Conservation (phyloP, 73 alveolate species). For the Symbiodinium natans region DNA sequence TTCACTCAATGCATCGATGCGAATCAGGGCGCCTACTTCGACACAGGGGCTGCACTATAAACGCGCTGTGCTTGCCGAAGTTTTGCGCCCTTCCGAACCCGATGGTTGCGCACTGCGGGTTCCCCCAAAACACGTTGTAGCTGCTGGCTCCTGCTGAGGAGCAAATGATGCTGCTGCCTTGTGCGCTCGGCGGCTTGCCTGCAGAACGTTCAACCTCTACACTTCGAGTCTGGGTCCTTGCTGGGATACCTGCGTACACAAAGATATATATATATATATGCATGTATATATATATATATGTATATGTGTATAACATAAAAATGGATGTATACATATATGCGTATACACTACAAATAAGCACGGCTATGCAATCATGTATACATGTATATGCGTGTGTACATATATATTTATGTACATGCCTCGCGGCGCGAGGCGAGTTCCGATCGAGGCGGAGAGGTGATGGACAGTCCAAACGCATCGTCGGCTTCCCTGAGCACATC, state of each 20-base stretch:
- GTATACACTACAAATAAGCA: too few species aligned
- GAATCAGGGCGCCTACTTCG: constrained; percentile 88
- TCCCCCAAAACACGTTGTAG: background rate
- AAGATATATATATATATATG: too few species aligned
- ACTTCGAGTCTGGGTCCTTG: too few species aligned
- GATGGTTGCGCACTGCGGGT: background rate
- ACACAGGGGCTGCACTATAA: background rate
- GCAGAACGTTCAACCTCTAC: too few species aligned
- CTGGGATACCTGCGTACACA: too few species aligned
- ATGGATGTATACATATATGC: too few species aligned
- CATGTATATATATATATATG: too few species aligned
- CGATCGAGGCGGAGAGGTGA: constrained; percentile 89
- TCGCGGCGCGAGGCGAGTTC: constrained; percentile 88
- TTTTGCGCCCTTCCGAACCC: background rate
- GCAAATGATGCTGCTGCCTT: constrained; percentile 87
- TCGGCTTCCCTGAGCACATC: constrained; percentile 91
- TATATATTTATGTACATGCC: too few species aligned
- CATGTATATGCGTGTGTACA: too few species aligned
- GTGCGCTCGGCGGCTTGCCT: constrained; percentile 68
- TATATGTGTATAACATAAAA: too few species aligned
- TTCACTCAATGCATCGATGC: constrained; percentile 92
- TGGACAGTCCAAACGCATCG: constrained; percentile 72
- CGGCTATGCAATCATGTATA: too few species aligned
- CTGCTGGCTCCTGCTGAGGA: background rate
- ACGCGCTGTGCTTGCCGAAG: too few species aligned